Conservation (phyloP, 2,329 filamentous ascomycete species). For the Aspergillus hiratsukae region DNA sequence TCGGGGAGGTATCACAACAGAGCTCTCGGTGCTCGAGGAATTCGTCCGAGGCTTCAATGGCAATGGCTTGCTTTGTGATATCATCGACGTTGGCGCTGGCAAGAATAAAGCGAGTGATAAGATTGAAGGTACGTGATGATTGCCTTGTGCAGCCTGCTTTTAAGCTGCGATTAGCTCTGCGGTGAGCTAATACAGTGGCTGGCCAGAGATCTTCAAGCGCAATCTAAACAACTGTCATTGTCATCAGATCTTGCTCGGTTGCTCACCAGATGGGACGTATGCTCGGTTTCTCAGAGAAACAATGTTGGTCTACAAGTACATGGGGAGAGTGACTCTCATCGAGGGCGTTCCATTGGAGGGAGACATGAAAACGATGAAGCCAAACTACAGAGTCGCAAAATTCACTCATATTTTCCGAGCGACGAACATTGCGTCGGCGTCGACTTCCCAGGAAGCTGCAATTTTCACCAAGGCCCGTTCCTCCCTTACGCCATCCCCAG, state of each 20-base stretch:
- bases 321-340: constrained; percentile 51
- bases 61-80: constrained; percentile 47
- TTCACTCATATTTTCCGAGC: constrained; percentile 52
- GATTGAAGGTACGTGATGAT: constrained; percentile 38
- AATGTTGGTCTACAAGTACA: constrained; percentile 41
- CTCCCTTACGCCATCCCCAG: constrained; percentile 34
- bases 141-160: background rate
- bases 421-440: constrained; percentile 43
- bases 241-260: constrained; percentile 57
- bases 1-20: constrained; percentile 42
- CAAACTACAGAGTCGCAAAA: constrained; percentile 45
- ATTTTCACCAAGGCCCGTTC: constrained; percentile 25
- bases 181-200: constrained; percentile 19
- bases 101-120: constrained; percentile 47
- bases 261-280: constrained; percentile 55
- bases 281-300: constrained; percentile 49
- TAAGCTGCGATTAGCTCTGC: constrained; percentile 10
- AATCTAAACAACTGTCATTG: constrained; percentile 56
- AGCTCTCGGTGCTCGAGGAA: constrained; percentile 42
- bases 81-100: constrained; percentile 45
- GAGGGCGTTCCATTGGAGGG: constrained; percentile 55
- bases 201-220: constrained; percentile 50
- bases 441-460: constrained; percentile 31
- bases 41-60: constrained; percentile 55
- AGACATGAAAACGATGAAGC: constrained; percentile 46